Evolutionary conservation across 1,284 basidiomycete genomes (phyloP), one percentile per base, ranked within the genome.

Genomic region (Takashimella tepidaria): DNA sequence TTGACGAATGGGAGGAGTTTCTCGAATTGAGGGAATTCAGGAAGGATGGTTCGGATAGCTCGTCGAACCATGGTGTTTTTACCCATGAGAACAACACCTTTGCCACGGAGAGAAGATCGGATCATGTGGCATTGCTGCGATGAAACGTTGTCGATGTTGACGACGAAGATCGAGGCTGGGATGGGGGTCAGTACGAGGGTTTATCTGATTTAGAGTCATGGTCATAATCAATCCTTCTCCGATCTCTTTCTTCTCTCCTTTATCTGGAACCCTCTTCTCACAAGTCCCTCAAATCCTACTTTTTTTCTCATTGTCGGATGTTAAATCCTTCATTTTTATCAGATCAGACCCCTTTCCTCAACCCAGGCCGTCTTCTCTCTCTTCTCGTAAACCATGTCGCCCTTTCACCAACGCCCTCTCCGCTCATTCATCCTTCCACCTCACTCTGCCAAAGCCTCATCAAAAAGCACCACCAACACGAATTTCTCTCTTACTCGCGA

Each of bases 1-100:
- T 83, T 89, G 80, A 99, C 82, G 82, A 89, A 85, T 63, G 93
- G 95, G 61, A 98, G 85, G 76, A 99, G 85, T 76, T 86, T 88
- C 82, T 99, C 95, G 82, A 88, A 93, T 74, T 92, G 86, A 60
- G 96, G 95, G 81, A 81, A 84, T 73, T 98, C 95, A 64, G 82
- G 59, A 70, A 98, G 82, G 77, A 98, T 85, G 74, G 86, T 82
- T 68, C 95, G 92, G 64, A 99, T 84, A 57, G 92, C 95, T 75
- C 95, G 92, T 80, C 95, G 90, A 71, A 98, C 93, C 96, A 98
- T 98, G 76, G 96, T 99, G 87, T 99, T 99, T 83, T 99, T 99
- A 76, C 95, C 95, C 96, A 99, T 99, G 69, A 99, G 80, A 63
- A 98, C 93, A 57, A 92, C 81, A 82, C 89, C 96, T 78, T 91